Conservation (phyloP, 208 protist genomes). For the Acanthamoeba culbertsoni region DNA sequence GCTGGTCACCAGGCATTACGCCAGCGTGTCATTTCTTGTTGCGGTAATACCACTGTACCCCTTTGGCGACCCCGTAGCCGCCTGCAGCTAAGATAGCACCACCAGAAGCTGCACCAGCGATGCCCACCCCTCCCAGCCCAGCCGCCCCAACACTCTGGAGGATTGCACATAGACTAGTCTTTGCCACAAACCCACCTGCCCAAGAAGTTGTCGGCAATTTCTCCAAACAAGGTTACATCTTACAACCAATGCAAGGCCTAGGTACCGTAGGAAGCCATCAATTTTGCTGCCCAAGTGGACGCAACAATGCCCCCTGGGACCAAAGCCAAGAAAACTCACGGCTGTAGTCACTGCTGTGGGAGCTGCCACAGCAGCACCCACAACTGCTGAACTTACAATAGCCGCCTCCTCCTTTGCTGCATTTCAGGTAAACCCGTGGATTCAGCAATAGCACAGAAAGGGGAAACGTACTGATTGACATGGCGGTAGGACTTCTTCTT, state of each 20-base stretch:
- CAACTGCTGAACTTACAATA: too few relatives aligned
- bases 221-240: not conserved
- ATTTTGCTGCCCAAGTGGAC: not conserved
- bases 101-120: not conserved
- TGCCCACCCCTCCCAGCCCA: not conserved
- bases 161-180: not conserved
- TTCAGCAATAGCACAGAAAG: too few relatives aligned
- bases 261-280: not conserved
- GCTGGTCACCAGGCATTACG: too few relatives aligned
- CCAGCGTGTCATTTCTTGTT: too few relatives aligned
- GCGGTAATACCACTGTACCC: not conserved
- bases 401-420: too few relatives aligned
- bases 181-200: not conserved
- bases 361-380: not conserved
- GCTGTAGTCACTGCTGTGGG: not conserved
- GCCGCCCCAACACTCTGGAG: not conserved
- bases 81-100: not conserved
- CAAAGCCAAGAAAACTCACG: not conserved
- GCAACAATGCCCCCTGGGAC: not conserved
- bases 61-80: not conserved
- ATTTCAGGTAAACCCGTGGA: too few relatives aligned
- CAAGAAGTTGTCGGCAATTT: too few relatives aligned
- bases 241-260: not conserved
- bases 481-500: too few relatives aligned
- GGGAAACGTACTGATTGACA: too few relatives aligned